Percentiles rank a stretch among this genome's conserved stretches.
phyloP scores from a whole-genome alignment of 306 rosid genomes.

The Lagenaria siceraria region DNA sequence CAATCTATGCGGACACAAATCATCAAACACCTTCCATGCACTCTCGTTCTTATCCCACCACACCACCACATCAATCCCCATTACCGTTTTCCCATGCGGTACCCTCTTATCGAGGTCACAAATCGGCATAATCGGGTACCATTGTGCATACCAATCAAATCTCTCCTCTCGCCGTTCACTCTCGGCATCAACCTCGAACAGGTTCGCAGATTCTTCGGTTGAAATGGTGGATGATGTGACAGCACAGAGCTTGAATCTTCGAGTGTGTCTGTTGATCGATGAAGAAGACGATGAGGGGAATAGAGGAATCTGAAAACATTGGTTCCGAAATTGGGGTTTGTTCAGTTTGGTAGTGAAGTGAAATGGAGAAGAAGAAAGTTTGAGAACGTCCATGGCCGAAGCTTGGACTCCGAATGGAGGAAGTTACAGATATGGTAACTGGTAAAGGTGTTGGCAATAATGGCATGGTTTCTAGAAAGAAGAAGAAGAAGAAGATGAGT shows the following conservation, averaged over 20 bases:
- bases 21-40: conserved; percentile 82
- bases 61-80: conserved; percentile 83
- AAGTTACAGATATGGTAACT: too few relatives aligned
- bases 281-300: conserved; percentile 15
- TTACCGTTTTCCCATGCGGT: conserved; percentile 63
- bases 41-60: conserved; percentile 90
- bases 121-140: conserved; percentile 87
- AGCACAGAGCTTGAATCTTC: not conserved
- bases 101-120: conserved; percentile 74
- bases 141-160: conserved; percentile 73
- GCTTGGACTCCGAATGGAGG: not conserved
- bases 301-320: conserved; percentile 16
- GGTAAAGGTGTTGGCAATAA: too few relatives aligned
- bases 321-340: conserved; percentile 16
- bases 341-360: conserved; percentile 14
- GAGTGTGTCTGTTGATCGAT: not conserved
- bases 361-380: conserved; percentile 25
- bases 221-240: conserved; percentile 37
- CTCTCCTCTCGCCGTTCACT: conserved; percentile 12
- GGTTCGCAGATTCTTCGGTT: conserved; percentile 29
- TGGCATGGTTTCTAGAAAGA: too few relatives aligned
- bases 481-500: too few relatives aligned
- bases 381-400: conserved; percentile 40
- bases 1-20: conserved; percentile 81
- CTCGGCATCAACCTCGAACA: conserved; percentile 6